Conservation (phyloP, 768 basidiomycete genomes). For the Boletellus ananas region DNA sequence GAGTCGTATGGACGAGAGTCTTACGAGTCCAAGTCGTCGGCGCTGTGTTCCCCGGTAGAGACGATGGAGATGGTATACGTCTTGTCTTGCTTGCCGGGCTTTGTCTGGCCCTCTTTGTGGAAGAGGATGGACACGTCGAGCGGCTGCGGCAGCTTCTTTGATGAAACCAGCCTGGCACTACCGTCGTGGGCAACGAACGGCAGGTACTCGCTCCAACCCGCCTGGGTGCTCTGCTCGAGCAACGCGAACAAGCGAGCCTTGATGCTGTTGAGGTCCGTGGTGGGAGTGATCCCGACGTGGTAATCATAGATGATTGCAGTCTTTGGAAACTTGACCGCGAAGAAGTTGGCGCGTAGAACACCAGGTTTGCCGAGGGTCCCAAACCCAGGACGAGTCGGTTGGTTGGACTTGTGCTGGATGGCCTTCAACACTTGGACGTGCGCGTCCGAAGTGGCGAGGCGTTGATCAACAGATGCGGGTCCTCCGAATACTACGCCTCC, state of each 20-base stretch:
- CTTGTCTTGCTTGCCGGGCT: conserved; percentile 29
- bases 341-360: conserved; percentile 49
- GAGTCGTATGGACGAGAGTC: conserved; percentile 3
- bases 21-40: conserved; percentile 31
- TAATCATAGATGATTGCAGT: conserved; percentile 42
- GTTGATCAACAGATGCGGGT: conserved; percentile 32
- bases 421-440: conserved; percentile 30
- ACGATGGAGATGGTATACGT: conserved; percentile 38
- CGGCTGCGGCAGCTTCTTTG: conserved; percentile 35
- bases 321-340: conserved; percentile 41
- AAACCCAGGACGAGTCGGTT: conserved; percentile 46
- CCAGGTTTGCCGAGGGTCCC: conserved; percentile 39
- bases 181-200: conserved; percentile 39
- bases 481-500: conserved; percentile 29
- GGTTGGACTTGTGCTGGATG: conserved; percentile 29
- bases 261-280: conserved; percentile 34
- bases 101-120: conserved; percentile 38
- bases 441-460: conserved; percentile 25
- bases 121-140: conserved; percentile 33
- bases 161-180: conserved; percentile 41
- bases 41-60: conserved; percentile 29
- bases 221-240: conserved; percentile 36
- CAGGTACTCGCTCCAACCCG: conserved; percentile 37
- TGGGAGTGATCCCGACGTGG: conserved; percentile 36
- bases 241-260: conserved; percentile 40